Evolutionary conservation across 2,329 filamentous ascomycete species (phyloP).

Genomic region (Plectosphaerella plurivora): DNA sequence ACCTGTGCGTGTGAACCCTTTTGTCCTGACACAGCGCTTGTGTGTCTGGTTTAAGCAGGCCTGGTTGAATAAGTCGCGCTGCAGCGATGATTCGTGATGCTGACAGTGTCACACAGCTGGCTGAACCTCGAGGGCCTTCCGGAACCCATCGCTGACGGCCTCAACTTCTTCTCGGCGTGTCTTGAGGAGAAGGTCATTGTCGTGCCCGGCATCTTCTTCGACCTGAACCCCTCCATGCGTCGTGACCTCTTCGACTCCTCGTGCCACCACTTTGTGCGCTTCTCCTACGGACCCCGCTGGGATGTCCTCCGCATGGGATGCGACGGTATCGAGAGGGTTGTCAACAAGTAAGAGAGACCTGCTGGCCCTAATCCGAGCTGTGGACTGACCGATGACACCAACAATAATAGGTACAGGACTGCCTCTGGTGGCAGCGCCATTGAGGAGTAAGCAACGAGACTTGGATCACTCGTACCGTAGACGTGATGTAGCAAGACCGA

Average conservation of each 20-base stretch:
- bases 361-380: not conserved
- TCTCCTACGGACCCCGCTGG: slow-evolving; percentile 82
- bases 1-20: slow-evolving; percentile 59
- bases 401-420: not conserved
- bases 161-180: slow-evolving; percentile 96
- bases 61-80: not conserved
- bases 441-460: not conserved
- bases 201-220: slow-evolving; percentile 96
- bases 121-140: slow-evolving; percentile 65
- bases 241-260: slow-evolving; percentile 91
- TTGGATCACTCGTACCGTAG: not conserved
- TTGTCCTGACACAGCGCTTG: too few relatives aligned
- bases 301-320: slow-evolving; percentile 73
- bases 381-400: not conserved
- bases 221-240: slow-evolving; percentile 84
- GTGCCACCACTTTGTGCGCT: slow-evolving; percentile 85
- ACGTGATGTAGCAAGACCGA: not conserved
- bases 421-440: slow-evolving; percentile 1
- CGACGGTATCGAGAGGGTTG: slow-evolving; percentile 78
- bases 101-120: slow-evolving; percentile 30
- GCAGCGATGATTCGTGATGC: not conserved
- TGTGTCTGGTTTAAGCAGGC: too few relatives aligned
- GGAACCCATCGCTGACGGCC: slow-evolving; percentile 78
- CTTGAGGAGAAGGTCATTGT: slow-evolving; percentile 93
- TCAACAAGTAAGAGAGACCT: slow-evolving; percentile 56